Evolutionary conservation across 2,329 filamentous ascomycete genomes (phyloP), one percentile per base, ranked within the genome.

Genomic region (Fusarium liriodendri): DNA sequence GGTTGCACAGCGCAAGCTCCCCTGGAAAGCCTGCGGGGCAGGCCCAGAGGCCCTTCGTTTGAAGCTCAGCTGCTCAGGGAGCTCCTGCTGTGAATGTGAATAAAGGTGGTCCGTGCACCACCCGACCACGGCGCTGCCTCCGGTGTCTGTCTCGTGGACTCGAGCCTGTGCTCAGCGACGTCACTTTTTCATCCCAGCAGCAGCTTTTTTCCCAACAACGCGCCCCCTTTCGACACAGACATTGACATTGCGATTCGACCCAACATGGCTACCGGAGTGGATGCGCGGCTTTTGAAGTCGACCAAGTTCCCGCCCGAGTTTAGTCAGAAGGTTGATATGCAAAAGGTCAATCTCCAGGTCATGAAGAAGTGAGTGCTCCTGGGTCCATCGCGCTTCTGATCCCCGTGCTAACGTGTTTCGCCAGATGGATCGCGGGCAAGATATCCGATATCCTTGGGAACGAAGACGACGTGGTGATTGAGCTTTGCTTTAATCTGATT

Each of bases 271-370:
- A 92, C 93, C 64, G 93, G 91, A 75, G 94, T 97, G 71, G 96
- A 98, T 83, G 92, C 94, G 75, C 97, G 97, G 87, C 90, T 97
- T 79, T 86, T 98, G 66, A 94, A 93, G 88, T 92, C 92, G 83
- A 98, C 95, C 65, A 98, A 97, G 81, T 98, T 98, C 74, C 97
- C 97, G 54, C 89, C 92, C 9, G 95, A 98, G 80, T 99, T 98
- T 85, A 96, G 90, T 81, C 92, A 94, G 82, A 98, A 98, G 86
- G 97, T 99, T 74, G 95, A 99, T 86, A 98, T 97, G 90, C 91
- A 92, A 77, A 98, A 98, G 86, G 95, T 99, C 83, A 98, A 99
- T 81, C 88, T 98, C 60, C 95, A 97, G 83, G 94, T 99, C 65
- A 97, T 99, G 91, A 98, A 98, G 89, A 97, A 97, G 94, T 97